Base-by-base conservation (phyloP, 208 protist species). In the Blechomonas ayalai region DNA sequence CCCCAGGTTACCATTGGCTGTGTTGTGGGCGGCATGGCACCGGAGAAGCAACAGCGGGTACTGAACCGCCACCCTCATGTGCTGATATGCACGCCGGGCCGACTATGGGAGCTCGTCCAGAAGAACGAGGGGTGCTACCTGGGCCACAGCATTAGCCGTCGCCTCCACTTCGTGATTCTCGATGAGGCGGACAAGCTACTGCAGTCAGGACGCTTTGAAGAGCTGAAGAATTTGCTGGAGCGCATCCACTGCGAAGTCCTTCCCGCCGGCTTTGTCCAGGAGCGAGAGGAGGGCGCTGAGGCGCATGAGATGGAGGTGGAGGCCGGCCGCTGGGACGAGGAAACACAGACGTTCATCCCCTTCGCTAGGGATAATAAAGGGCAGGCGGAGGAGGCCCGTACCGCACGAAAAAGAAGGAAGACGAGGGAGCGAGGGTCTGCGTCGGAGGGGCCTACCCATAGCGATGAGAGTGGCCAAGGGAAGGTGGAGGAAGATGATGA, bases 111-210 rank as follows among this genome's bases (percentile, higher is more conserved):
- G 48, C 67, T 95, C 13, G 66, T 89, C 32, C 63, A 91, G 64
- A 70, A 89, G 62, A 92, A 91, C 61, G 86, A 89, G 43, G 82
- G 82, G 50, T 88, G 79, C 58, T 94, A 88, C 75, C 71, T 94
- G 25, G 92, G 90, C 49, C 98, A 99, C 66, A 88, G 98, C 37
- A 86, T 97, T 28, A 86, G 82, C 36, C 81, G 99, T 12, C 81
- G 79, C 15, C 75, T 95, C 52, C 41, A 55, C 39, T 99, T 88
- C 64, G 67, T 99, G 0, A 95, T 98, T 5, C 74, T 99, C 3
- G 98, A 99, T 69, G 98, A 99, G 71, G 97, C 97, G 0, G 98
- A 99, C 55, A 79, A 97, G 47, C 96, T 99, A 82, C 89, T 99
- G 59, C 97, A 99, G 58, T 89, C 77, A 6, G 83, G 80, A 46